Percentiles rank a stretch among this genome's conserved stretches.
phyloP scores from a whole-genome alignment of 108 stramenopile genomes.

The Epipyxis sp. region DNA sequence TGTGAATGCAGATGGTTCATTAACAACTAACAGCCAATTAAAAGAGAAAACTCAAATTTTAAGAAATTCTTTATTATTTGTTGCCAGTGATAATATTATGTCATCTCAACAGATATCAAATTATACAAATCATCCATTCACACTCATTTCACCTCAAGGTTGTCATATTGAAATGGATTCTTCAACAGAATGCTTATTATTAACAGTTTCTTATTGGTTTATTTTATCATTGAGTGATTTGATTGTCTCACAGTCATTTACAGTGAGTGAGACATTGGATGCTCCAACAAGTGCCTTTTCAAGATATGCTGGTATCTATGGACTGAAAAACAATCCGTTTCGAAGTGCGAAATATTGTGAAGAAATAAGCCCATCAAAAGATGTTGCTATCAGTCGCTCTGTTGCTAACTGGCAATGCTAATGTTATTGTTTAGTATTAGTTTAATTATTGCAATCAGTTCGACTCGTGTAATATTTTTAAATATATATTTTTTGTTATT shows the following conservation, averaged over 20 bases:
- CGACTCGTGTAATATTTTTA: no score
- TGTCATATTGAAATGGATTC: constrained; percentile 8
- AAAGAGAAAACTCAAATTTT: not conserved
- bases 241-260: not conserved
- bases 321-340: not conserved
- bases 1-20: no score
- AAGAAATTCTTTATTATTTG: not conserved
- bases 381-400: no score
- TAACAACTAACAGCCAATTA: no score
- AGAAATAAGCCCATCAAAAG: no score
- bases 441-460: no score
- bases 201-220: not conserved
- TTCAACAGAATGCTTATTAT: not conserved
- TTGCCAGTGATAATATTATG: not conserved
- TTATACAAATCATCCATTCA: not conserved
- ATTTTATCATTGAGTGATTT: not conserved
- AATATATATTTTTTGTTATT: no score
- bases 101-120: not conserved
- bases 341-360: not conserved
- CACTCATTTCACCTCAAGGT: not conserved
- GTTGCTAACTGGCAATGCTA: no score
- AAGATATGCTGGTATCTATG: not conserved
- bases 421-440: no score
- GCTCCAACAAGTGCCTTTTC: not conserved
- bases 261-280: not conserved